Conservation (phyloP, 257 asterid species). For the Solanum virginianum region DNA sequence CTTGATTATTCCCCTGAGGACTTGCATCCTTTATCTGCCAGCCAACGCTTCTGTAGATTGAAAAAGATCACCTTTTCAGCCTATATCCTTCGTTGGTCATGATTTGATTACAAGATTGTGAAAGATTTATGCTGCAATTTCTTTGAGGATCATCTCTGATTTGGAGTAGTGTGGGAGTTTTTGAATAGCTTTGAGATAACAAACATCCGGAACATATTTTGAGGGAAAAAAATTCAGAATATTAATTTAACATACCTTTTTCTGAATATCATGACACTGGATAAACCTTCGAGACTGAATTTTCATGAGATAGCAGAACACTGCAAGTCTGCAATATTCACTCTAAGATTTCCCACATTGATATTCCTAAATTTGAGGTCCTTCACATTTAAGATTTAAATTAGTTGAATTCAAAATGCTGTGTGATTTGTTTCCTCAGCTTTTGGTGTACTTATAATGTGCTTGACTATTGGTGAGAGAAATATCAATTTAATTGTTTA, state of each 20-base stretch:
- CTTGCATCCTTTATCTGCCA: neutral
- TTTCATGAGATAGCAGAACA: neutral
- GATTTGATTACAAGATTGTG: neutral
- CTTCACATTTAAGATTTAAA: neutral
- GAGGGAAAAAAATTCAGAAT: neutral
- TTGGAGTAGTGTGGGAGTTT: neutral
- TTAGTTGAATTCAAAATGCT: neutral
- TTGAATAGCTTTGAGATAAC: neutral
- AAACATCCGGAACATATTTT: neutral
- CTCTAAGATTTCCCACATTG: neutral
- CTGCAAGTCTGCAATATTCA: neutral
- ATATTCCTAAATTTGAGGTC: neutral
- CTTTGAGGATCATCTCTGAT: neutral
- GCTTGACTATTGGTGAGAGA: neutral
- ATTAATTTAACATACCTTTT: neutral
- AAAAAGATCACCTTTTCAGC: neutral
- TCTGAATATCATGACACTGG: neutral
- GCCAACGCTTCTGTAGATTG: neutral
- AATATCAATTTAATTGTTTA: neutral
- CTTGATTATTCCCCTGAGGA: neutral
- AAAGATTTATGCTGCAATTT: neutral
- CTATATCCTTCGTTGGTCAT: neutral
- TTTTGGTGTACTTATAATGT: neutral
- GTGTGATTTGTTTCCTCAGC: neutral
- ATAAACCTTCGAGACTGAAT: neutral